Conservation (phyloP, 1,284 basidiomycete genomes). For the Ustilago shanxiensis region DNA sequence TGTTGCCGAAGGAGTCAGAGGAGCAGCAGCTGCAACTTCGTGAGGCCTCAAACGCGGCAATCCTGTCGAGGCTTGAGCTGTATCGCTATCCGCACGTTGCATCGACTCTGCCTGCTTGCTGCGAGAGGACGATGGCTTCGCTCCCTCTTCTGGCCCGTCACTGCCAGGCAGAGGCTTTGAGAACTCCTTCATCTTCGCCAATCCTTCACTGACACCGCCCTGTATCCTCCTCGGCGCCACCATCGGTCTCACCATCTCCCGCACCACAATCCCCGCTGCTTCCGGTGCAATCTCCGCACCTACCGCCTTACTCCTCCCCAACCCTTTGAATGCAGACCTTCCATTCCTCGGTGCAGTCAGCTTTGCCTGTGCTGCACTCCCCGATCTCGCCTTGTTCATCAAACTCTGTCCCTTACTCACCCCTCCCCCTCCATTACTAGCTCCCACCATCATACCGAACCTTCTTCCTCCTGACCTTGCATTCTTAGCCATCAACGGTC, state of each 20-base stretch:
- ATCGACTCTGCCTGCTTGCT: not conserved
- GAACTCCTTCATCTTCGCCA: constrained; percentile 27
- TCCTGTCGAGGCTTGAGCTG: not conserved
- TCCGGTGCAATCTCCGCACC: constrained; percentile 33
- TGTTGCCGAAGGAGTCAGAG: constrained; percentile 11
- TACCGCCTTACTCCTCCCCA: constrained; percentile 33
- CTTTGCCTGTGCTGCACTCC: constrained; percentile 41
- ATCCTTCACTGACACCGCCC: constrained; percentile 29
- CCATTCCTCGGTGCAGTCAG: constrained; percentile 26
- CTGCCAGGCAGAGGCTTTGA: constrained; percentile 11
- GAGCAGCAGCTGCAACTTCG: constrained; percentile 34
- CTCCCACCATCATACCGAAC: constrained; percentile 18
- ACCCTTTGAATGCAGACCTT: constrained; percentile 11
- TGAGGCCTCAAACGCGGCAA: constrained; percentile 27
- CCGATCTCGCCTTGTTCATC: constrained; percentile 41
- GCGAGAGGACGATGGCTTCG: constrained; percentile 2
- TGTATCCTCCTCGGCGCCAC: constrained; percentile 39
- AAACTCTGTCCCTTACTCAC: constrained; percentile 53
- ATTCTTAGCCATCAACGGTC: constrained; percentile 26
- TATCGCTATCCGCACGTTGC: not conserved
- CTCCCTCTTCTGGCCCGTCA: constrained; percentile 1
- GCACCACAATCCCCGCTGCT: constrained; percentile 16
- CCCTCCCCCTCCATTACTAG: not conserved
- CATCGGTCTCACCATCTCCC: constrained; percentile 32
- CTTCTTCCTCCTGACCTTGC: constrained; percentile 22